Base-by-base conservation (phyloP, 371 early-diverging fungal species). In the Agmasoma carcini region DNA sequence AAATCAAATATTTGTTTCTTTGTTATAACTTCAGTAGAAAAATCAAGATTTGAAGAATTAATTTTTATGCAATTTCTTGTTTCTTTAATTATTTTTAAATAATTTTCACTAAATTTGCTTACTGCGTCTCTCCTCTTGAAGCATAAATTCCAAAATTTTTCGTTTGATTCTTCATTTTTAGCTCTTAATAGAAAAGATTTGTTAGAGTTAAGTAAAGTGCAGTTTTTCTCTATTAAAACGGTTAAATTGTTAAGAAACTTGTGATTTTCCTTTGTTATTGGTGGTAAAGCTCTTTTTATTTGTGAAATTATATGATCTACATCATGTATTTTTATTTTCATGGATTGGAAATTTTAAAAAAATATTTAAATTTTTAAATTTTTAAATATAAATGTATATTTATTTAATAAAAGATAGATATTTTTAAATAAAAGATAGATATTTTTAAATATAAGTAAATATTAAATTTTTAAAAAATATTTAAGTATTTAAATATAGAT, bases 151-250 rank as follows among this genome's bases (percentile, higher is more conserved):
- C 4, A 48, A 38, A 48, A 56, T 14, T 4, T 6, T 23, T 55
- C 56, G 25, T 55, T 55, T n/a, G 50, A 7, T 34, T 48, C 26
- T 7, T 55, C 55, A 11, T 17, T 4, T 11, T 5, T 7, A 31
- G 7, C 9, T 19, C 15, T 9, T 29, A 55, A n/a, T 14, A n/a
- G 14, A 5, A 9, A 7, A 11, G 7, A 7, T 7, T 12, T 6
- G 9, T 7, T 7, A n/a, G 54, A 43, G 9, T 37, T 20, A 6
- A 14, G 9, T 11, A 14, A 7, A 5, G 14, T 7, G 7, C 53
- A 51, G 22, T 53, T 53, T 26, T 53, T 53, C 47, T 53, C 54
- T 47, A 53, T 7, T 7, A 53, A 47, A 43, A 53, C 20, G 7
- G 54, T 11, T 6, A 53, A 47, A 31, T 47, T 53, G 23, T 53